Percentiles rank a stretch among this genome's conserved stretches.
phyloP scores from a whole-genome alignment of 768 basidiomycete species.

The Tulasnella sp. region DNA sequence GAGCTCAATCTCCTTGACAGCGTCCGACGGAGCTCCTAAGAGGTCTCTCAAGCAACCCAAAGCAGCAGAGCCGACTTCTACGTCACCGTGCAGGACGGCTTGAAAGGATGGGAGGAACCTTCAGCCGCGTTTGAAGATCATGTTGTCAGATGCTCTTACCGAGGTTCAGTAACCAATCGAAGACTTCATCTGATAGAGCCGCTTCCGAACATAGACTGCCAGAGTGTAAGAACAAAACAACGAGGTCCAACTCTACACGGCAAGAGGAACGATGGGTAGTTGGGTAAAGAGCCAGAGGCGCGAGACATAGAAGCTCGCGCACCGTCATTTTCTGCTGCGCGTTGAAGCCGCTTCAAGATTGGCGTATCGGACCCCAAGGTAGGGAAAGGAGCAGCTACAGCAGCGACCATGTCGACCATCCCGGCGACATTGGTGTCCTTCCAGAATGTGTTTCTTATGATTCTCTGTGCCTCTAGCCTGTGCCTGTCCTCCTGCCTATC shows the following conservation, averaged over 20 bases:
- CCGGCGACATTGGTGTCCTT: not conserved
- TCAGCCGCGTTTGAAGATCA: no score
- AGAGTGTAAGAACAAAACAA: not conserved
- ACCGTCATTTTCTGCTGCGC: not conserved
- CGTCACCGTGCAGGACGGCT: conserved; percentile 4
- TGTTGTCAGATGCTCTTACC: not conserved
- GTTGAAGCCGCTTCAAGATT: not conserved
- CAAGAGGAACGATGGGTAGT: not conserved
- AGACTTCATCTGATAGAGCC: not conserved
- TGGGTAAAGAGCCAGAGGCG: not conserved
- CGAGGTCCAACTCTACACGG: not conserved
- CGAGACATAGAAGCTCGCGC: not conserved
- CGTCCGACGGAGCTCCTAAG: not conserved
- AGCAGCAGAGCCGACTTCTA: not conserved
- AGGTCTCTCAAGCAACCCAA: not conserved
- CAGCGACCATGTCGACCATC: not conserved
- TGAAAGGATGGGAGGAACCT: no score
- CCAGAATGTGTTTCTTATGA: not conserved
- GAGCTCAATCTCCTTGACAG: conserved; percentile 8
- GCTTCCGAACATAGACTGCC: not conserved
- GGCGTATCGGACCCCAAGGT: not conserved
- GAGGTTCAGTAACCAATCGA: conserved; percentile 10
- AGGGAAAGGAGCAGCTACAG: not conserved
- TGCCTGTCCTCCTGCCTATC: not conserved
- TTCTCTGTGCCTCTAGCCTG: not conserved